Conservation (phyloP, 2,329 filamentous ascomycete genomes). For the Cladophialophora exuberans region DNA sequence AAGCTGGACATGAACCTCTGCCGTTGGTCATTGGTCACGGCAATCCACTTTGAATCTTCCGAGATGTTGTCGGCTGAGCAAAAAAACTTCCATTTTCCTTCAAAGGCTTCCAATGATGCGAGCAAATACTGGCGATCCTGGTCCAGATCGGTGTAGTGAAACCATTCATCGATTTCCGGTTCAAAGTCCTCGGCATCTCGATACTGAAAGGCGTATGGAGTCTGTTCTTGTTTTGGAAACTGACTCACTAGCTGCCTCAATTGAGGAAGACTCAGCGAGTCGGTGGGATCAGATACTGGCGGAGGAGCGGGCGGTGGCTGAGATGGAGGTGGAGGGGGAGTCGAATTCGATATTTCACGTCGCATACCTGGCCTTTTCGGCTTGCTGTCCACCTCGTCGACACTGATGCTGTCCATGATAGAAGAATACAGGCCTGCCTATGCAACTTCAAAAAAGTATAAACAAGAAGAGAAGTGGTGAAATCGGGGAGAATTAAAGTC, state of each 20-base stretch:
- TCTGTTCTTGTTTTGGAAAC: conserved; percentile 69
- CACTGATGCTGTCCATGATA: conserved; percentile 39
- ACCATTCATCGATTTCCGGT: conserved; percentile 97
- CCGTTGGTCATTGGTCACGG: conserved; percentile 59
- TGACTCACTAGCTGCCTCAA: conserved; percentile 74
- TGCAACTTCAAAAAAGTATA: not conserved
- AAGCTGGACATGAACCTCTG: conserved; percentile 46
- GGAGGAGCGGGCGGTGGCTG: conserved; percentile 48
- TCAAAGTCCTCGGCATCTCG: conserved; percentile 72
- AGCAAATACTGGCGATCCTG: conserved; percentile 81
- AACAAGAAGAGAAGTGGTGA: not conserved
- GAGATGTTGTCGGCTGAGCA: conserved; percentile 44
- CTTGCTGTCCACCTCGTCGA: conserved; percentile 55
- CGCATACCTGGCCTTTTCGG: conserved; percentile 43
- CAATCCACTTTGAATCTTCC: conserved; percentile 65
- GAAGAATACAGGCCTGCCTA: not conserved
- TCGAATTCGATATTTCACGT: conserved; percentile 40
- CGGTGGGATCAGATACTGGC: conserved; percentile 48
- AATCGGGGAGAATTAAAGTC: not conserved
- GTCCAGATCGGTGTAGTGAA: conserved; percentile 73
- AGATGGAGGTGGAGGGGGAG: conserved; percentile 50
- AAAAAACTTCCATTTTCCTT: conserved; percentile 71
- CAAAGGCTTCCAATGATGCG: conserved; percentile 74
- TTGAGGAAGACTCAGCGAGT: conserved; percentile 76
- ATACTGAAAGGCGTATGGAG: conserved; percentile 85